These are phyloP conservation scores for Akanthomyces lecanii DNA, from an alignment of 2,329 filamentous ascomycete species.

Conservation along the genomic window DNA sequence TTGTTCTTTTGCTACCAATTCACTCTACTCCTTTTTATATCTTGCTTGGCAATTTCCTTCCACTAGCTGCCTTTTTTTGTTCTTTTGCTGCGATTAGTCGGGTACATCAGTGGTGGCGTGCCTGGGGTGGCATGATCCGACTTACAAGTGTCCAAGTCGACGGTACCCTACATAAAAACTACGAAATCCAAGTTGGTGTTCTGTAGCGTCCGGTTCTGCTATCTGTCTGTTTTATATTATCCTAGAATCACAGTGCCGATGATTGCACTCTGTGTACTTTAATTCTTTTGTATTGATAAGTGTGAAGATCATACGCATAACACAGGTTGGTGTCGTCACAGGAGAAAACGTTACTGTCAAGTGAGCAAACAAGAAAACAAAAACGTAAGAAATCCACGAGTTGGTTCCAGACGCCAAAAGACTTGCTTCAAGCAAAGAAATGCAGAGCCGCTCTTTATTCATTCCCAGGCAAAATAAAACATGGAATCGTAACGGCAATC, in stretches of 20 bases:
- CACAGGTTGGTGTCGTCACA: background rate
- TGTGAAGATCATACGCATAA: background rate
- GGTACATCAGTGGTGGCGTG: too few species aligned
- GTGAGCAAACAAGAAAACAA: slow-evolving; percentile 9
- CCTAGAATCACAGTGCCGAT: background rate
- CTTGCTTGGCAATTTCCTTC: background rate
- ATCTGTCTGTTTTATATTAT: too few species aligned
- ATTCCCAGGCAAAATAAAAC: slow-evolving; percentile 17
- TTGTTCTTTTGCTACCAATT: background rate
- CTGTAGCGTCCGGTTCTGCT: too few species aligned
- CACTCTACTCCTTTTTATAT: background rate
- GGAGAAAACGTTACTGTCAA: background rate
- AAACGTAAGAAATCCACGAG: background rate
- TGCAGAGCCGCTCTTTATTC: slow-evolving; percentile 13
- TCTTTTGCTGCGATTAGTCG: too few species aligned
- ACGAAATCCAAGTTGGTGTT: too few species aligned
- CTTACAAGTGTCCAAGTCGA: background rate
- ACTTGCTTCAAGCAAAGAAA: slow-evolving; percentile 10
- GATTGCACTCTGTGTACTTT: background rate
- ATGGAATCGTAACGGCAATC: slow-evolving; percentile 12
- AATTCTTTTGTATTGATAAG: background rate
- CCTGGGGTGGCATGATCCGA: background rate
- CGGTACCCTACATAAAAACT: background rate
- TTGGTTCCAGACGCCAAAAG: slow-evolving; percentile 12
- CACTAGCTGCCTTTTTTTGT: too few species aligned